phyloP scores from a whole-genome alignment of 805 yeast genomes.

The Monosporozyma unispora region DNA sequence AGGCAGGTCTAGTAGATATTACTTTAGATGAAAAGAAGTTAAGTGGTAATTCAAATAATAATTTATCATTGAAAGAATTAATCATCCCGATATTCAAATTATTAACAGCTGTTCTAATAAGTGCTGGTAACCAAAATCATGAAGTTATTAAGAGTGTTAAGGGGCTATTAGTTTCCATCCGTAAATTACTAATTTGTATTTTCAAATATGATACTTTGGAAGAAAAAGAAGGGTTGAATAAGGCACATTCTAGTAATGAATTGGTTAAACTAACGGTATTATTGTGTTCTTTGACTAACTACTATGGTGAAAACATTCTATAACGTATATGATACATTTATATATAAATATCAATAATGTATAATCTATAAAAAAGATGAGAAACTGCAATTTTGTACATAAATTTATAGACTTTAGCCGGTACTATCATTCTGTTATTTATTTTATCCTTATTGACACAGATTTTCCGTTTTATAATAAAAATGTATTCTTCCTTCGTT shows the following conservation, averaged over 20 bases:
- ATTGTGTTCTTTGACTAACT: slow-evolving; percentile 42
- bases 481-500: no score
- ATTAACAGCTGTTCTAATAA: slow-evolving; percentile 53
- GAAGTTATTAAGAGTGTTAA: slow-evolving; percentile 47
- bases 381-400: no score
- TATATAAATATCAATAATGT: no score
- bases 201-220: slow-evolving; percentile 31
- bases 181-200: slow-evolving; percentile 50
- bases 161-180: slow-evolving; percentile 42
- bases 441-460: no score
- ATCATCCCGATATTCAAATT: slow-evolving; percentile 69
- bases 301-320: slow-evolving; percentile 12
- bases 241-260: slow-evolving; percentile 30
- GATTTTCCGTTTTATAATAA: no score
- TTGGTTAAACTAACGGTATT: slow-evolving; percentile 49
- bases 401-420: no score
- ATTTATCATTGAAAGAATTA: slow-evolving; percentile 54
- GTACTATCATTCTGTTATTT: no score
- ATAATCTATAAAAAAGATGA: no score
- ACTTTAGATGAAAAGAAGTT: slow-evolving; percentile 9
- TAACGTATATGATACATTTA: no score
- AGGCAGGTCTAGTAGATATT: slow-evolving; percentile 33
- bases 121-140: slow-evolving; percentile 70
- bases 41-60: slow-evolving; percentile 24
- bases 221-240: slow-evolving; percentile 36